These are phyloP conservation scores for Hura crepitans DNA, from an alignment of 441 rosid species.

Conservation along the genomic window DNA sequence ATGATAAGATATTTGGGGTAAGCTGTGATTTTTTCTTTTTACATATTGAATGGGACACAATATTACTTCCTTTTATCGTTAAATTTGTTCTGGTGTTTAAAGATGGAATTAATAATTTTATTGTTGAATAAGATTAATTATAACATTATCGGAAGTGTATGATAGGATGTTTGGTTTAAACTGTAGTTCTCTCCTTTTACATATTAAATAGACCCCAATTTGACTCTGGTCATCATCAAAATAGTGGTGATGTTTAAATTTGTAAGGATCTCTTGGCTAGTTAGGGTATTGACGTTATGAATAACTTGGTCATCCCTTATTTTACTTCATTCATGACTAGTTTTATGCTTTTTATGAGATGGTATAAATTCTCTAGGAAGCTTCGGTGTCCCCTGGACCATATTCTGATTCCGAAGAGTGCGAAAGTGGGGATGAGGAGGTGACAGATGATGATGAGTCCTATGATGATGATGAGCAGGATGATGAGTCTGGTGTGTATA, in stretches of 20 bases:
- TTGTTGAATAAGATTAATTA: constrained; percentile 11
- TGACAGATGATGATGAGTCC: constrained; percentile 76
- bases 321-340: constrained; percentile 10
- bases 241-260: constrained; percentile 6
- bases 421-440: constrained; percentile 80
- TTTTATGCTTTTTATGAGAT: constrained; percentile 27
- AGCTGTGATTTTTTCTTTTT: constrained; percentile 30
- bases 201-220: constrained; percentile 2
- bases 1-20: constrained; percentile 83
- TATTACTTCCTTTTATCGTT: constrained; percentile 3
- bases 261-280: background rate
- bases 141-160: constrained; percentile 82
- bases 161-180: constrained; percentile 81
- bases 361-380: constrained; percentile 58
- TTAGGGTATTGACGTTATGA: no score
- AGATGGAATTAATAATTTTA: background rate
- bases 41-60: background rate
- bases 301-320: no score
- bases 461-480: constrained; percentile 61
- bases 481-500: constrained; percentile 43
- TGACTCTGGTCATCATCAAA: background rate
- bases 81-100: background rate
- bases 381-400: constrained; percentile 62
- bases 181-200: constrained; percentile 17
- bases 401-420: constrained; percentile 80